phyloP scores from a whole-genome alignment of 2,329 filamentous ascomycete genomes.

The Microdochium paspali region DNA sequence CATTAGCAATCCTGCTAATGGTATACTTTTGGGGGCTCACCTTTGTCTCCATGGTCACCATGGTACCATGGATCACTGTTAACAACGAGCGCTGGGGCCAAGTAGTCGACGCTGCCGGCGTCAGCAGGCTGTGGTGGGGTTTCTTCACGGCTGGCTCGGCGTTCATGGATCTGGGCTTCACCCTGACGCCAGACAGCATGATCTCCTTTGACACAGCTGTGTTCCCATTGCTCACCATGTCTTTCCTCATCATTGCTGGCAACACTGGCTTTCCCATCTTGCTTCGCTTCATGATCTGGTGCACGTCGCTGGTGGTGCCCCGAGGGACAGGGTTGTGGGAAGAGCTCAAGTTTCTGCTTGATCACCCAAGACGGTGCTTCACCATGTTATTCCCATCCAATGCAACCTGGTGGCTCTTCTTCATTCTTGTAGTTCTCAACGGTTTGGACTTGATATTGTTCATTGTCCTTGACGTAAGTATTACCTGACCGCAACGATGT shows the following conservation, averaged over 20 bases:
- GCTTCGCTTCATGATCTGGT: conserved; percentile 89
- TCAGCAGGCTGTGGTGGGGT: conserved; percentile 77
- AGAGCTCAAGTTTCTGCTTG: conserved; percentile 80
- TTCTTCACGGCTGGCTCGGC: conserved; percentile 81
- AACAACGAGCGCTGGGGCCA: conserved; percentile 50
- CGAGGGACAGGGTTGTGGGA: conserved; percentile 68
- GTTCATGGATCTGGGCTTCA: conserved; percentile 94
- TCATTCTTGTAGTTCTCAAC: conserved; percentile 74
- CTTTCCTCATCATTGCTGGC: conserved; percentile 84
- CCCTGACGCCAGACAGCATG: conserved; percentile 91
- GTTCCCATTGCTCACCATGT: conserved; percentile 66
- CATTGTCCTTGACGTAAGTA: conserved; percentile 75
- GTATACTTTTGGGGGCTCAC: conserved; percentile 80
- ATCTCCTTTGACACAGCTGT: conserved; percentile 71
- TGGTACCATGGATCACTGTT: conserved; percentile 73
- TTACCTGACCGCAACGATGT: too few relatives aligned
- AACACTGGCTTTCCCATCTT: conserved; percentile 95
- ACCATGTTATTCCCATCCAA: conserved; percentile 84
- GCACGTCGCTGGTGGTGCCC: conserved; percentile 57
- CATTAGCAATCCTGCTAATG: conserved; percentile 68
- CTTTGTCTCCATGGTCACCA: conserved; percentile 60
- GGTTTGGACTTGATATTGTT: conserved; percentile 82
- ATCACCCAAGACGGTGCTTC: conserved; percentile 93
- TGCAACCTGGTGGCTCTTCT: conserved; percentile 94
- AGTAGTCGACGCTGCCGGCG: conserved; percentile 51